Evolutionary conservation across 169 alveolate species (phyloP).

Genomic region (Plasmodium berghei): DNA sequence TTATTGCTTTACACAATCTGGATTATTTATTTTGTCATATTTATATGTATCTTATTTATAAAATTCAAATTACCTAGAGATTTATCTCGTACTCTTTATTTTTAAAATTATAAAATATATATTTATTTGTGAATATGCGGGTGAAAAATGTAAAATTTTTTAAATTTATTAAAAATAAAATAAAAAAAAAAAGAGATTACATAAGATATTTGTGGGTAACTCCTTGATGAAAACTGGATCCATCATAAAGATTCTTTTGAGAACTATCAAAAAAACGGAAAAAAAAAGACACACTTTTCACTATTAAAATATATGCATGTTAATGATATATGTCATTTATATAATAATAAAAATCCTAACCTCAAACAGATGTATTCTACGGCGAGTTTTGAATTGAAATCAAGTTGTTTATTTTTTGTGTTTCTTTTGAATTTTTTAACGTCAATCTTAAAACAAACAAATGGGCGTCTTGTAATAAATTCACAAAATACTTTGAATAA

Average conservation of each 20-base stretch:
- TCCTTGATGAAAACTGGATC: slow-evolving; percentile 72
- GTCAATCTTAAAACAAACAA: slow-evolving; percentile 37
- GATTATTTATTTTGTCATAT: background rate
- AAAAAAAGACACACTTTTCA: slow-evolving; percentile 1
- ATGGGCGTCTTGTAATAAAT: background rate
- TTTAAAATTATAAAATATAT: background rate
- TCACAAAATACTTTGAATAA: background rate
- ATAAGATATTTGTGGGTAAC: slow-evolving; percentile 74
- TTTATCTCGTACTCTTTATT: slow-evolving; percentile 47
- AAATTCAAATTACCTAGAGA: slow-evolving; percentile 37
- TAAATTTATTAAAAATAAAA: background rate
- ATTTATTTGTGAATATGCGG: background rate
- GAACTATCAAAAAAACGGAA: slow-evolving; percentile 22
- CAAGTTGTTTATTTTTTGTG: slow-evolving; percentile 46
- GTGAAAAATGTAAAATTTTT: background rate
- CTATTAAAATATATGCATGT: background rate
- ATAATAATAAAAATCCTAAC: background rate
- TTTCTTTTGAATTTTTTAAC: slow-evolving; percentile 64
- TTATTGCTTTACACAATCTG: background rate
- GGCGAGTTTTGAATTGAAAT: slow-evolving; percentile 22
- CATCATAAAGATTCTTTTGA: slow-evolving; percentile 56
- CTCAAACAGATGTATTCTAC: slow-evolving; percentile 74
- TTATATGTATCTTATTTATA: background rate
- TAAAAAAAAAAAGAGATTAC: slow-evolving; percentile 39
- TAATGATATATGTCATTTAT: background rate